A percentile compares a stretch with the other conserved stretches of the same genome.
Evolutionary conservation across 352 stramenopile genomes (phyloP).

Genomic region (Blastocystis sp.): DNA sequence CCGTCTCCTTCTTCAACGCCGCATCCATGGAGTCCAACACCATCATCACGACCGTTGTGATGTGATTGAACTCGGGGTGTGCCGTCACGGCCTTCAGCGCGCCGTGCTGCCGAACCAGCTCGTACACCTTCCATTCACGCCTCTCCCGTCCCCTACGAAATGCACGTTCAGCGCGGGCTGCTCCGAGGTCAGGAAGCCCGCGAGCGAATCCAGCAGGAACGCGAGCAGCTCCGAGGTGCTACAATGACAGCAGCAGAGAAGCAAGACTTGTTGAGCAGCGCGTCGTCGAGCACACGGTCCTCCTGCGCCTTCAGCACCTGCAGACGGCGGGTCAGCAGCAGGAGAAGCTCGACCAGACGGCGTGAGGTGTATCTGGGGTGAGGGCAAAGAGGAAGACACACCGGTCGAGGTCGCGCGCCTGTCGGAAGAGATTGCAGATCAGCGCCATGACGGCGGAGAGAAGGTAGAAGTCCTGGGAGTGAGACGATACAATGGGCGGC

Average conservation of each 20-base stretch:
- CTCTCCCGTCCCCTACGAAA: background rate
- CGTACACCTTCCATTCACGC: constrained; percentile 8
- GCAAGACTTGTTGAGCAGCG: constrained; percentile 27
- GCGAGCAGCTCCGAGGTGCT: constrained; percentile 40
- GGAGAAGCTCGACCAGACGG: constrained; percentile 9
- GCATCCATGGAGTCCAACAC: constrained; percentile 21
- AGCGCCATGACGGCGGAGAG: constrained; percentile 25
- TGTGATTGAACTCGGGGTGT: constrained; percentile 43
- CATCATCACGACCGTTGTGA: constrained; percentile 44
- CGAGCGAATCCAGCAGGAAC: constrained; percentile 17
- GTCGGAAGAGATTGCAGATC: constrained; percentile 33
- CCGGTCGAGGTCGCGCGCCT: constrained; percentile 9
- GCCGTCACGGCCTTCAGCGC: background rate
- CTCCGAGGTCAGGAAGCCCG: constrained; percentile 27
- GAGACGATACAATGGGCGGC: too few species aligned
- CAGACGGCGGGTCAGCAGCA: constrained; percentile 23
- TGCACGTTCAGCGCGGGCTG: constrained; percentile 1
- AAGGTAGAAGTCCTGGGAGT: constrained; percentile 43
- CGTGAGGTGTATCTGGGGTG: constrained; percentile 34
- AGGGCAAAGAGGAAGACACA: background rate
- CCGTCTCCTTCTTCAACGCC: background rate
- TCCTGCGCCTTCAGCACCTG: constrained; percentile 18
- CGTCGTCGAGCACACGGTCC: constrained; percentile 11
- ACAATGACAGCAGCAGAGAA: background rate
- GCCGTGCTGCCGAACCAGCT: constrained; percentile 17